Evolutionary conservation across 495 filamentous ascomycete species (phyloP), one percentile per base, ranked within the genome.

Genomic region (Hypomontagnella submonticulosa): DNA sequence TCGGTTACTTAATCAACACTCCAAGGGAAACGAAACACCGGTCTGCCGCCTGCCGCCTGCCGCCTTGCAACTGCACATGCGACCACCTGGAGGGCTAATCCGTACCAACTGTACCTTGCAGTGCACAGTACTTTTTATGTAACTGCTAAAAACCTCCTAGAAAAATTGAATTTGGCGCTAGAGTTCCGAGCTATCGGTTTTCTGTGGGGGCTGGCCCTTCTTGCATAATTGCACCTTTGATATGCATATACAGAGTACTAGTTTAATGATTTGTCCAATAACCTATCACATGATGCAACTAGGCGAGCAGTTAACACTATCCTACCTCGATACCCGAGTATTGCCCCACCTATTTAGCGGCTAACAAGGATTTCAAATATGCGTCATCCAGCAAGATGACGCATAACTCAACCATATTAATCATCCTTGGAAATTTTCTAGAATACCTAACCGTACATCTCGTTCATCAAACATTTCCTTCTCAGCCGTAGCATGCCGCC

Each of bases 361-460:
- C 23, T 27, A 27, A 27, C 23, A 27, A 27, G 23, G 23, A 27
- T 27, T 27, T 3, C 23, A 27, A 27, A 61, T 61, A 53, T 70
- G 66, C 66, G 66, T 70, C 66, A 70, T 70, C 47, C 38, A 55
- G 60, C 65, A n/a, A n/a, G n/a, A n/a, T n/a, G n/a, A n/a, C n/a
- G n/a, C n/a, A 63, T 58, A 56, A 63, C 8, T 36, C 41, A 23
- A 57, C 36, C 33, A 3, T 54, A 57, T 33, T 38, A 60, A 52
- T 54, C 40, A 57, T 56, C 60, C 11, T 57, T 30, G 47, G 61
- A 70, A 70, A 65, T 53, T 66, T 70, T 70, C 61, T 50, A 61
- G 55, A 60, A 60, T 27, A 50, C 10, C 8, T 49, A 38, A 38
- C 27, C 11, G 13, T n/a, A 40, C 19, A 23, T 60, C 12, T 10